Percentiles rank a stretch among this genome's conserved stretches.
These are phyloP conservation scores for Trichoderma sp. DNA, from an alignment of 2,329 filamentous ascomycete species.

Conservation along the genomic window DNA sequence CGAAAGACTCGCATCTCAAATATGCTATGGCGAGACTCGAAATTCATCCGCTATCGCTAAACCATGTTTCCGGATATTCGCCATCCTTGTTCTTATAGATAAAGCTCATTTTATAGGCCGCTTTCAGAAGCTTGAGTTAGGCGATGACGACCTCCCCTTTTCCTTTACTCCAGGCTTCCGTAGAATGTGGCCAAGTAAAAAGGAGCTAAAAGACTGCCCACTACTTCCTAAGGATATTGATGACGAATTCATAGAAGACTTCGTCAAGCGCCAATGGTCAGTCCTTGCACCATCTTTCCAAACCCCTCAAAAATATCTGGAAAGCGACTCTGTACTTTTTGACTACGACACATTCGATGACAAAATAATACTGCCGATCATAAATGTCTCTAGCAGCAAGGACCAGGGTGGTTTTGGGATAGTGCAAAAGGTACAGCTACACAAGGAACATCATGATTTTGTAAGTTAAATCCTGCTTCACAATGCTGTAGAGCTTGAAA, in stretches of 20 bases:
- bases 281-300: not conserved
- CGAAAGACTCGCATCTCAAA: not conserved
- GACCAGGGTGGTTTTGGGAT: not conserved
- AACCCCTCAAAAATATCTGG: no score
- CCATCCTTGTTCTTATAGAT: not conserved
- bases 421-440: not conserved
- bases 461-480: no score
- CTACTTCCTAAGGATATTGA: not conserved
- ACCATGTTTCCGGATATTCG: not conserved
- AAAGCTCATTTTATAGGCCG: not conserved
- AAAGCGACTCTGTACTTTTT: no score
- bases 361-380: not conserved
- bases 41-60: not conserved
- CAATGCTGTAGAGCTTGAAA: no score
- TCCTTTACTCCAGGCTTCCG: no score
- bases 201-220: not conserved
- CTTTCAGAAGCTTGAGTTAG: not conserved
- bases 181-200: not conserved
- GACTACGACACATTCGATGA: no score
- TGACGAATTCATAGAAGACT: not conserved
- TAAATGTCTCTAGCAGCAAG: not conserved
- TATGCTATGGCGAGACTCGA: not conserved
- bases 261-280: not conserved
- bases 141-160: slow-evolving; percentile 6
- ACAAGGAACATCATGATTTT: not conserved